Conservation (phyloP, 2,329 filamentous ascomycete species). For the Aspergillus alliaceus region DNA sequence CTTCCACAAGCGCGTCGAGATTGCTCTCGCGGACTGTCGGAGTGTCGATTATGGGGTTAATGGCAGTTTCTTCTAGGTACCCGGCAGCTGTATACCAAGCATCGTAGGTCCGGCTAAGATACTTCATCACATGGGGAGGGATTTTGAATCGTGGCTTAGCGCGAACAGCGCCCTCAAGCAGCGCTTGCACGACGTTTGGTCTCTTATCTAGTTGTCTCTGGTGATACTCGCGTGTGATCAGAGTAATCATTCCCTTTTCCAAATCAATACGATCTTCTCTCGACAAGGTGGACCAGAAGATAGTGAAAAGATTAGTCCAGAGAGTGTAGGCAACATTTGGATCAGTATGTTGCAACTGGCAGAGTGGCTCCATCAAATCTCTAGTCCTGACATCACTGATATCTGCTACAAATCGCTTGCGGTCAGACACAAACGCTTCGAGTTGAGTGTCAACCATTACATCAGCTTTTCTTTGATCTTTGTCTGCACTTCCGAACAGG, state of each 20-base stretch:
- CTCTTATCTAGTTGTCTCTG: conserved; percentile 90
- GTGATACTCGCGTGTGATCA: conserved; percentile 95
- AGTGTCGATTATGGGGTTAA: conserved; percentile 82
- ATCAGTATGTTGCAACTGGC: conserved; percentile 89
- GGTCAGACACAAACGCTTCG: conserved; percentile 73
- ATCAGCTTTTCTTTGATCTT: conserved; percentile 63
- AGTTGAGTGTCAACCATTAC: conserved; percentile 79
- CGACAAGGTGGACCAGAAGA: conserved; percentile 86
- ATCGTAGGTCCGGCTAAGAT: conserved; percentile 88
- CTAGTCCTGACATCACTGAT: conserved; percentile 82
- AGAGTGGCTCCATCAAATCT: conserved; percentile 85
- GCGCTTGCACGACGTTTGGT: conserved; percentile 90
- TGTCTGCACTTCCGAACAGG: conserved; percentile 70
- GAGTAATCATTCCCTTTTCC: conserved; percentile 83
- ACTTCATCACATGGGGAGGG: conserved; percentile 94
- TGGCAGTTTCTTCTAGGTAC: conserved; percentile 85
- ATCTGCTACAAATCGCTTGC: conserved; percentile 81
- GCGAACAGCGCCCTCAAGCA: conserved; percentile 83
- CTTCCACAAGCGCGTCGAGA: conserved; percentile 88
- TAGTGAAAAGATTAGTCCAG: conserved; percentile 87
- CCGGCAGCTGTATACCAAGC: conserved; percentile 94
- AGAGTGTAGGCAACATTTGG: conserved; percentile 78
- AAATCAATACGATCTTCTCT: conserved; percentile 88
- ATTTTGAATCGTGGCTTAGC: conserved; percentile 87
- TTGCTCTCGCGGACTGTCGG: conserved; percentile 86